Conservation (phyloP, 1,284 basidiomycete species). For the Pterulicium gracile region DNA sequence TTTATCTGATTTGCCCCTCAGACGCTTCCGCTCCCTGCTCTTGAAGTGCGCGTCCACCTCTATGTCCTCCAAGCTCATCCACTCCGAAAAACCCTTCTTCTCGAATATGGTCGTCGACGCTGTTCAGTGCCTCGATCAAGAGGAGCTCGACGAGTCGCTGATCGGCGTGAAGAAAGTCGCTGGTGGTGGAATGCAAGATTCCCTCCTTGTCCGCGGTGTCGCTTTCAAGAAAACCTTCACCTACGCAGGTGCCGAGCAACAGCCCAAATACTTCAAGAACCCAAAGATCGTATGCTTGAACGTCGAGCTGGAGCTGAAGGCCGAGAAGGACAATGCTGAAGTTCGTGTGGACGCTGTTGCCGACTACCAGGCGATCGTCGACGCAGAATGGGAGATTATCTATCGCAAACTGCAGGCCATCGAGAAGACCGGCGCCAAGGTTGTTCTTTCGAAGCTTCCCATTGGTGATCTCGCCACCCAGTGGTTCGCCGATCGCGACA, state of each 20-base stretch:
- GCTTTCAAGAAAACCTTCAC: slow-evolving; percentile 99
- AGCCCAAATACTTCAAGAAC: slow-evolving; percentile 88
- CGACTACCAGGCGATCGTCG: slow-evolving; percentile 98
- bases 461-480: slow-evolving; percentile 99
- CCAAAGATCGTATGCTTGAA: slow-evolving; percentile 93
- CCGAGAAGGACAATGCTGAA: slow-evolving; percentile 99
- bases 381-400: slow-evolving; percentile 99
- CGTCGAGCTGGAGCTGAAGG: slow-evolving; percentile 98
- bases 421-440: slow-evolving; percentile 92
- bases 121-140: slow-evolving; percentile 85
- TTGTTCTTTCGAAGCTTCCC: slow-evolving; percentile 95
- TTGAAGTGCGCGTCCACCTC: slow-evolving; percentile 96
- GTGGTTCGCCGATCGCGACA: slow-evolving; percentile 98
- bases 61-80: slow-evolving; percentile 99
- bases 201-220: slow-evolving; percentile 80
- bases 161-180: slow-evolving; percentile 99
- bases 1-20: slow-evolving; percentile 22
- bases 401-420: slow-evolving; percentile 96
- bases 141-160: slow-evolving; percentile 90
- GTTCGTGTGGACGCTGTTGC: slow-evolving; percentile 94
- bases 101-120: slow-evolving; percentile 98
- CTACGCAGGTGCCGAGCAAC: slow-evolving; percentile 98
- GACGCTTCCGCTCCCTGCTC: slow-evolving; percentile 87
- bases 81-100: slow-evolving; percentile 99
- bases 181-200: slow-evolving; percentile 99